These are phyloP conservation scores for Papiliotrema fonsecae DNA, from an alignment of 1,284 basidiomycete genomes.

Conservation along the genomic window DNA sequence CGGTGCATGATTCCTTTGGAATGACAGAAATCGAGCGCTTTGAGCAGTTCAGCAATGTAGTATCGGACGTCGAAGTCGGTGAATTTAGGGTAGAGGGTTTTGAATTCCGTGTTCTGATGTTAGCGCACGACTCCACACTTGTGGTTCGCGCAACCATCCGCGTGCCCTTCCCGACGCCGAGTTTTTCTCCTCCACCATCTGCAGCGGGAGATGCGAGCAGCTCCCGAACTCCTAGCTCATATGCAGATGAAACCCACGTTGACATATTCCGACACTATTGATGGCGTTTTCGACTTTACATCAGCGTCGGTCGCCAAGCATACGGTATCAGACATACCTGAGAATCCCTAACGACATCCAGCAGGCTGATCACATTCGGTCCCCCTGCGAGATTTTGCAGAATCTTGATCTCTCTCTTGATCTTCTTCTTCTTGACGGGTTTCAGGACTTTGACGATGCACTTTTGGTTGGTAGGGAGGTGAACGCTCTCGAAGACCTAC, in stretches of 20 bases:
- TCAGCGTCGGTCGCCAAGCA: neutral
- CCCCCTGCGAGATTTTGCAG: slow-evolving; percentile 94
- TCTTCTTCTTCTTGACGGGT: slow-evolving; percentile 99
- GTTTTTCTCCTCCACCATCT: too few relatives aligned
- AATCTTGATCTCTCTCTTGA: slow-evolving; percentile 99
- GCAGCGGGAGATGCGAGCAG: too few relatives aligned
- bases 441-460: slow-evolving; percentile 99
- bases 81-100: slow-evolving; percentile 91
- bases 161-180: too few relatives aligned
- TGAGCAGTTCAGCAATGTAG: slow-evolving; percentile 95
- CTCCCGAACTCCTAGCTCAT: neutral
- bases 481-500: slow-evolving; percentile 94
- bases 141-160: neutral
- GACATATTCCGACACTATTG: slow-evolving; percentile 96
- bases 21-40: slow-evolving; percentile 97
- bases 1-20: slow-evolving; percentile 99
- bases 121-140: neutral
- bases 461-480: slow-evolving; percentile 87
- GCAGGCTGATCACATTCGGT: slow-evolving; percentile 75
- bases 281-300: slow-evolving; percentile 84
- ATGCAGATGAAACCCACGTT: slow-evolving; percentile 52
- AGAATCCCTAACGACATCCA: slow-evolving; percentile 90
- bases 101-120: slow-evolving; percentile 83
- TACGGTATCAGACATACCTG: slow-evolving; percentile 40
- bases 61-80: slow-evolving; percentile 91